Conservation (phyloP, 2,329 filamentous ascomycete genomes). For the Hymenoscyphus occultus region DNA sequence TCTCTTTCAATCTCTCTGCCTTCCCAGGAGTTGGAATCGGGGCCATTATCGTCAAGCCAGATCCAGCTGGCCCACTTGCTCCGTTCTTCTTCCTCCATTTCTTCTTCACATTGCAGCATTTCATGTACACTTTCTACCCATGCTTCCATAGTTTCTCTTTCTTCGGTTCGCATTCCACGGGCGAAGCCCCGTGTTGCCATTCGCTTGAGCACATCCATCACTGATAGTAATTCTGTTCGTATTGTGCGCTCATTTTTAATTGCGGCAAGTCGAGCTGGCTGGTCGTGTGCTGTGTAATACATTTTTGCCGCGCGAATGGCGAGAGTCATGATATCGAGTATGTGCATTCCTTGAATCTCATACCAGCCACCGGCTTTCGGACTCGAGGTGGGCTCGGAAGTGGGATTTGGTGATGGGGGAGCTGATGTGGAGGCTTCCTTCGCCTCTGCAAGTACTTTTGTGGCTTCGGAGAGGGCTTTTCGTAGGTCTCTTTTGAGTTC, state of each 20-base stretch:
- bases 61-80: slow-evolving; percentile 66
- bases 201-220: slow-evolving; percentile 87
- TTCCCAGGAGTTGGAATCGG: slow-evolving; percentile 49
- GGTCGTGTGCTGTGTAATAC: slow-evolving; percentile 91
- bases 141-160: slow-evolving; percentile 68
- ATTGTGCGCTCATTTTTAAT: slow-evolving; percentile 88
- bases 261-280: slow-evolving; percentile 77
- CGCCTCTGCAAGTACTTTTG: slow-evolving; percentile 63
- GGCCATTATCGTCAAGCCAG: slow-evolving; percentile 68
- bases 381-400: slow-evolving; percentile 9
- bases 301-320: slow-evolving; percentile 95
- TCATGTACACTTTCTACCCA: slow-evolving; percentile 80
- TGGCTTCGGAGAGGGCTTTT: slow-evolving; percentile 65
- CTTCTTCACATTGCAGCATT: slow-evolving; percentile 74
- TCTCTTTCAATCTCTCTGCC: slow-evolving; percentile 75
- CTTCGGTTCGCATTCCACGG: slow-evolving; percentile 75
- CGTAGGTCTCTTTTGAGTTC: slow-evolving; percentile 71
- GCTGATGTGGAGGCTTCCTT: slow-evolving; percentile 36
- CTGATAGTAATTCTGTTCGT: slow-evolving; percentile 75
- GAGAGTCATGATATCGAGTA: slow-evolving; percentile 88
- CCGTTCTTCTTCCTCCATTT: slow-evolving; percentile 69
- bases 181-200: slow-evolving; percentile 87
- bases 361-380: slow-evolving; percentile 58
- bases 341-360: slow-evolving; percentile 86
- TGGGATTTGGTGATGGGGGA: slow-evolving; percentile 18